These are phyloP conservation scores for Plasmodium yoelii DNA, from an alignment of 169 alveolate genomes.

Conservation along the genomic window DNA sequence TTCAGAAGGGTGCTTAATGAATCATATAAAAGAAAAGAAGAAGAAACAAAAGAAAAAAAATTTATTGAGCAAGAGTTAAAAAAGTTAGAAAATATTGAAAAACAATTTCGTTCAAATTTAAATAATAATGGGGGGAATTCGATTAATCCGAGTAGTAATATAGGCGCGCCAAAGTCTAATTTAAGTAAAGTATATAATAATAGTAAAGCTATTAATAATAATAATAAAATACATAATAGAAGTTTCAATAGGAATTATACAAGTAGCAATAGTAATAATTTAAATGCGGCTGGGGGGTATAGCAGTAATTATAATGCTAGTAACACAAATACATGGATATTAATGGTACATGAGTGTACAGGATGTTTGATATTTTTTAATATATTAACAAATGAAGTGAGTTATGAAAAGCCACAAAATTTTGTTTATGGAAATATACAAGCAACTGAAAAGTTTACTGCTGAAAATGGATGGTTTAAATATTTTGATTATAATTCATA, in stretches of 20 bases:
- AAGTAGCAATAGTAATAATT: neutral
- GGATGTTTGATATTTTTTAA: constrained; percentile 47
- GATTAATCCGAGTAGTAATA: neutral
- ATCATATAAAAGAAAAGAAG: constrained; percentile 66
- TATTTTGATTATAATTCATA: constrained; percentile 60
- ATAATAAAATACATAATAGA: constrained; percentile 7
- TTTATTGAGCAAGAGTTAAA: constrained; percentile 57
- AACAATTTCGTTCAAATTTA: constrained; percentile 28
- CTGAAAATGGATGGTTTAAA: constrained; percentile 71
- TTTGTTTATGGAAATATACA: constrained; percentile 22
- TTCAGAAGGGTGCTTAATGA: constrained; percentile 38
- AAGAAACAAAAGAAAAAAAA: constrained; percentile 71
- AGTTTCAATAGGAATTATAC: neutral
- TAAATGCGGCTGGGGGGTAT: neutral
- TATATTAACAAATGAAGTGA: constrained; percentile 29
- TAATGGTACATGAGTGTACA: constrained; percentile 69
- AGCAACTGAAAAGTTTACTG: constrained; percentile 48
- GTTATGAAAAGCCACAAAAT: constrained; percentile 36
- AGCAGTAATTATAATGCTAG: neutral
- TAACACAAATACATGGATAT: constrained; percentile 11
- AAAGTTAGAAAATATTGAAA: constrained; percentile 67
- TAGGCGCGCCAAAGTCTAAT: constrained; percentile 2
- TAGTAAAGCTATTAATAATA: constrained; percentile 10
- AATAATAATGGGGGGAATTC: constrained; percentile 19
- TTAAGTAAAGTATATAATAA: neutral